These are phyloP conservation scores for Verticillium nubilum DNA, from an alignment of 2,329 filamentous ascomycete species.

Conservation along the genomic window DNA sequence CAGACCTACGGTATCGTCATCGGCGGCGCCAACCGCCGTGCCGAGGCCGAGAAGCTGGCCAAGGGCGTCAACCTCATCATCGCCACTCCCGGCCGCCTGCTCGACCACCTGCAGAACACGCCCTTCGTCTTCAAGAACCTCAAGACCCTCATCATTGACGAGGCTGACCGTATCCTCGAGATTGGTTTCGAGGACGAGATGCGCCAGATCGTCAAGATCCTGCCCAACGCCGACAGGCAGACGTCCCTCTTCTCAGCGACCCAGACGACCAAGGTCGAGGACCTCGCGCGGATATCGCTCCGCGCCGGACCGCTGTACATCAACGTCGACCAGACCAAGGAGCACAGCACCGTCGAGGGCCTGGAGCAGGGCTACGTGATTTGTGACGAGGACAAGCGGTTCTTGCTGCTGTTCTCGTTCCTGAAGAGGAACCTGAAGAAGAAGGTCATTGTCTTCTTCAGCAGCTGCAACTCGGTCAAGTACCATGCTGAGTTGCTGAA, in stretches of 20 bases:
- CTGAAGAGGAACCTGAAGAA: constrained; percentile 88
- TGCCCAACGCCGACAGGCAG: constrained; percentile 74
- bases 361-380: constrained; percentile 95
- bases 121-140: constrained; percentile 90
- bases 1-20: constrained; percentile 95
- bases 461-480: constrained; percentile 86
- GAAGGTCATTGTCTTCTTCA: constrained; percentile 97
- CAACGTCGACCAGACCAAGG: constrained; percentile 87
- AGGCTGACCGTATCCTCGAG: constrained; percentile 93
- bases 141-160: constrained; percentile 88
- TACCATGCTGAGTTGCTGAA: constrained; percentile 95
- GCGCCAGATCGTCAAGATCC: constrained; percentile 90
- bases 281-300: constrained; percentile 89
- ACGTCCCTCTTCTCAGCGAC: constrained; percentile 99
- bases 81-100: constrained; percentile 83
- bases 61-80: constrained; percentile 96
- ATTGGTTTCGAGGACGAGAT: constrained; percentile 99
- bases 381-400: constrained; percentile 89
- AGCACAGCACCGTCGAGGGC: constrained; percentile 87
- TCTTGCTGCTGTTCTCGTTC: constrained; percentile 90
- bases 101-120: constrained; percentile 93
- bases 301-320: constrained; percentile 90
- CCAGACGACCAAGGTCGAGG: constrained; percentile 97
- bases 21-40: constrained; percentile 83
- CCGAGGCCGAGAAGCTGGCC: constrained; percentile 87